These are phyloP conservation scores for Phytophthora cactorum DNA, from an alignment of 352 stramenopile species.

Conservation along the genomic window DNA sequence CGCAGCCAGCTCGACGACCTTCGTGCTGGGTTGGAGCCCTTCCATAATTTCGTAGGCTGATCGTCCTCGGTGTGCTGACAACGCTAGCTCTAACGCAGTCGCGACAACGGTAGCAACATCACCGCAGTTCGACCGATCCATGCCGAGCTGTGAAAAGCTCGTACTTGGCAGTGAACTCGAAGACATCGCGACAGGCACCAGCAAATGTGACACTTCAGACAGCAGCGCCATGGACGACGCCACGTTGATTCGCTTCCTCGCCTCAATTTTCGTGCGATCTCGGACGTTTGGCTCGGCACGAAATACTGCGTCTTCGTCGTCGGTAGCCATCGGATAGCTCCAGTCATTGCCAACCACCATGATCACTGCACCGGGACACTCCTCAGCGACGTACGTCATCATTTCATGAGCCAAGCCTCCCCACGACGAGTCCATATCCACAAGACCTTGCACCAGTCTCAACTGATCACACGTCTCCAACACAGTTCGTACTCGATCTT, in stretches of 20 bases:
- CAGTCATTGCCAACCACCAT: slow-evolving; percentile 76
- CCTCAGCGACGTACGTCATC: slow-evolving; percentile 73
- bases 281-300: slow-evolving; percentile 36
- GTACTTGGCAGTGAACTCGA: slow-evolving; percentile 31
- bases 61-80: slow-evolving; percentile 45
- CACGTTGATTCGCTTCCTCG: slow-evolving; percentile 67
- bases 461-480: slow-evolving; percentile 79
- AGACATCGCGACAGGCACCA: slow-evolving; percentile 66
- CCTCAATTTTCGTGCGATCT: slow-evolving; percentile 68
- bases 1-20: slow-evolving; percentile 58
- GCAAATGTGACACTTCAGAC: slow-evolving; percentile 57
- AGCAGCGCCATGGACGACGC: slow-evolving; percentile 66
- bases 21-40: slow-evolving; percentile 57
- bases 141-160: slow-evolving; percentile 35
- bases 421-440: slow-evolving; percentile 87
- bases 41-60: slow-evolving; percentile 56
- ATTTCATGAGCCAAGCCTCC: slow-evolving; percentile 75
- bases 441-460: slow-evolving; percentile 63
- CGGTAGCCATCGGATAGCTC: slow-evolving; percentile 63
- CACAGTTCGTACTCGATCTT: slow-evolving; percentile 66
- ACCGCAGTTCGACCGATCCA: slow-evolving; percentile 39
- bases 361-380: slow-evolving; percentile 66
- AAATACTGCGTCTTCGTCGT: slow-evolving; percentile 53
- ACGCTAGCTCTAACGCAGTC: slow-evolving; percentile 55
- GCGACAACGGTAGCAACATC: slow-evolving; percentile 46